Conservation (phyloP, 2,329 filamentous ascomycete genomes). For the Colletotrichum sansevieriae region DNA sequence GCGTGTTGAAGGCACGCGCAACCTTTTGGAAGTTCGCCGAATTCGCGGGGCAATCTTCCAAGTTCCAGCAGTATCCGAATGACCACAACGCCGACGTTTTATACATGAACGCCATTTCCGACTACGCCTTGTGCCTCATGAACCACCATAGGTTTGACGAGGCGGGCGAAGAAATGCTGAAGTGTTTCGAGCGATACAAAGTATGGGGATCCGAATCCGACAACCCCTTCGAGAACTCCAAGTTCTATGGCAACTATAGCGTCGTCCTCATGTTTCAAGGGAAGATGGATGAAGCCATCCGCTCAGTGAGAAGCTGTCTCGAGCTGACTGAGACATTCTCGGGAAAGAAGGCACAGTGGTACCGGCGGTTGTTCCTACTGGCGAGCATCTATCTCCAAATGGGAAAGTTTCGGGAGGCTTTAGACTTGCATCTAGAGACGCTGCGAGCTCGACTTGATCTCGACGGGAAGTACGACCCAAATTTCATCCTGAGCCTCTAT, state of each 20-base stretch:
- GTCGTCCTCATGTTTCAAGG: slow-evolving; percentile 6
- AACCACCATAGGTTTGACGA: neutral
- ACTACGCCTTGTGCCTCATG: neutral
- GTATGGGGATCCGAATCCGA: neutral
- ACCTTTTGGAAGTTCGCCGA: neutral
- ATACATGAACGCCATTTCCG: neutral
- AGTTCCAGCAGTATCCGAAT: neutral
- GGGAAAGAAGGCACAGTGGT: slow-evolving; percentile 4
- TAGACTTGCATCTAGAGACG: neutral
- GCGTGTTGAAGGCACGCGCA: neutral
- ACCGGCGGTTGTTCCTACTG: neutral
- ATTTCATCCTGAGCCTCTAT: slow-evolving; percentile 3
- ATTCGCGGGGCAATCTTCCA: neutral
- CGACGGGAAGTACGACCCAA: neutral
- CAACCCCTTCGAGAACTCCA: slow-evolving; percentile 2
- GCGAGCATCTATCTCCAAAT: neutral
- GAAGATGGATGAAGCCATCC: slow-evolving; percentile 1
- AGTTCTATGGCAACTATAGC: slow-evolving; percentile 9
- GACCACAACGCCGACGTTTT: neutral
- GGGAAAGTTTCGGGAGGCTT: neutral
- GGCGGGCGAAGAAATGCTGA: neutral
- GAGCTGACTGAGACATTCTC: neutral
- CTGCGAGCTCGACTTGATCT: neutral
- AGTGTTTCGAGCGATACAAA: slow-evolving; percentile 2
- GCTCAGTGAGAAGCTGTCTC: neutral